These are phyloP conservation scores for Fomitiporia mediterranea DNA, from an alignment of 1,284 basidiomycete genomes.

Conservation along the genomic window DNA sequence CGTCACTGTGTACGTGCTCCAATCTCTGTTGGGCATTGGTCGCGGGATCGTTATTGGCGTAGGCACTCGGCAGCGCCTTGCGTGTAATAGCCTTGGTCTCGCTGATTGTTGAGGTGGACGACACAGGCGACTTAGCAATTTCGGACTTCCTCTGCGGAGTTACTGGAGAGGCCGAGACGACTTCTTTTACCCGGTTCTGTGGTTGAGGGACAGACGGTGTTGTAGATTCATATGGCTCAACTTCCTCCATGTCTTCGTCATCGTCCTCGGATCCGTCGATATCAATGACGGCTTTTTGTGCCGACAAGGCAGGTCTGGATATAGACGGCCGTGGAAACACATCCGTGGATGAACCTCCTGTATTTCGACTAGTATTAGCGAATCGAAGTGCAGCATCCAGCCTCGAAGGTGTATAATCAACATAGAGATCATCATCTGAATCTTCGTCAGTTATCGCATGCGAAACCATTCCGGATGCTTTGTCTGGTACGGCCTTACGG, in stretches of 20 bases:
- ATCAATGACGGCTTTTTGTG: neutral
- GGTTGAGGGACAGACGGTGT: too few species aligned
- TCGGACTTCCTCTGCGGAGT: neutral
- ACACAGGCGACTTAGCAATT: neutral
- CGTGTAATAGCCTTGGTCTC: neutral
- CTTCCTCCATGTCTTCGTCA: conserved; percentile 46
- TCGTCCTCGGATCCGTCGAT: conserved; percentile 30
- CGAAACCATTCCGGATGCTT: neutral
- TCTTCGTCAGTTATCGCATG: neutral
- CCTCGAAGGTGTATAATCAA: conserved; percentile 18
- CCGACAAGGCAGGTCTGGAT: neutral
- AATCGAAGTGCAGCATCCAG: conserved; percentile 17
- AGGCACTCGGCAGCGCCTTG: neutral
- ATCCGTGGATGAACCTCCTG: conserved; percentile 2
- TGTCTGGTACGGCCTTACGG: neutral
- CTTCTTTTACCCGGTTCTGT: too few species aligned
- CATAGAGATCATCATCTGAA: conserved; percentile 19
- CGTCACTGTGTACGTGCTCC: too few species aligned
- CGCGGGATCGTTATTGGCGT: neutral
- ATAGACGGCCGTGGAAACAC: conserved; percentile 18
- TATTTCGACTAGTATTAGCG: conserved; percentile 11
- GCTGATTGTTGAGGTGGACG: neutral
- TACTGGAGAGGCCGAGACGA: neutral
- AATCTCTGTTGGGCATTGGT: too few species aligned
- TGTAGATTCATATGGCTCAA: conserved; percentile 21